Conservation (phyloP, 1,139 yeast species). For the Blastobotrys raffinosifermentans region DNA sequence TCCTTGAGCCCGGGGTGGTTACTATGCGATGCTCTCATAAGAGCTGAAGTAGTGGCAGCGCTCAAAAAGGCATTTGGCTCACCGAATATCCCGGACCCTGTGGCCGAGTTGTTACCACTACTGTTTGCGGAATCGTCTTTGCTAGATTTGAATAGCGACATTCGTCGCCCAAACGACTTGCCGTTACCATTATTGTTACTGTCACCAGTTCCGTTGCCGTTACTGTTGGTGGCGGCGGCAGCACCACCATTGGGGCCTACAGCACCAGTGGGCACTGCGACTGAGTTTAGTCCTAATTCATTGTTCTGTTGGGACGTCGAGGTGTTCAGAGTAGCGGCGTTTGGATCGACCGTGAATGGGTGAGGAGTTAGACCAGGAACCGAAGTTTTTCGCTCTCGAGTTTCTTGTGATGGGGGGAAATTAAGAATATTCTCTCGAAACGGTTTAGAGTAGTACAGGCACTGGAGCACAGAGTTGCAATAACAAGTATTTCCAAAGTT, state of each 20-base stretch:
- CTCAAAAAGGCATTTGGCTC: neutral
- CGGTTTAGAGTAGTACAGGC: conserved; percentile 66
- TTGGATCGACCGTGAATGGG: conserved; percentile 32
- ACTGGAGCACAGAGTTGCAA: conserved; percentile 87
- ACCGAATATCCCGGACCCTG: too few species aligned
- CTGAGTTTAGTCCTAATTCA: conserved; percentile 12
- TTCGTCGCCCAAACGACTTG: conserved; percentile 9
- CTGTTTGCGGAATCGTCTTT: neutral
- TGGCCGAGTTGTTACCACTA: neutral
- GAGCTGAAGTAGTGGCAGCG: conserved; percentile 2
- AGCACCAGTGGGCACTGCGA: conserved; percentile 1
- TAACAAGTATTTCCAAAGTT: conserved; percentile 93
- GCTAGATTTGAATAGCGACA: conserved; percentile 10
- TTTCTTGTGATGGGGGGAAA: conserved; percentile 34
- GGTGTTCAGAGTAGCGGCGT: conserved; percentile 18
- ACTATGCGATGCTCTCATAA: neutral
- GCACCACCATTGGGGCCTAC: conserved; percentile 6
- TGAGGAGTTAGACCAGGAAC: conserved; percentile 33
- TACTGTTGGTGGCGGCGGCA: neutral
- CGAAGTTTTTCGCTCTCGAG: conserved; percentile 16
- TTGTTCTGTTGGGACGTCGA: conserved; percentile 11
- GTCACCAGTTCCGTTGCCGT: conserved; percentile 2
- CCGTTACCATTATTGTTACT: conserved; percentile 1
- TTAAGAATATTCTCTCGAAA: conserved; percentile 57
- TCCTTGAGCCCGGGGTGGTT: conserved; percentile 28